phyloP scores from a whole-genome alignment of 129 eudicot species.

The Artemisia tridentata region DNA sequence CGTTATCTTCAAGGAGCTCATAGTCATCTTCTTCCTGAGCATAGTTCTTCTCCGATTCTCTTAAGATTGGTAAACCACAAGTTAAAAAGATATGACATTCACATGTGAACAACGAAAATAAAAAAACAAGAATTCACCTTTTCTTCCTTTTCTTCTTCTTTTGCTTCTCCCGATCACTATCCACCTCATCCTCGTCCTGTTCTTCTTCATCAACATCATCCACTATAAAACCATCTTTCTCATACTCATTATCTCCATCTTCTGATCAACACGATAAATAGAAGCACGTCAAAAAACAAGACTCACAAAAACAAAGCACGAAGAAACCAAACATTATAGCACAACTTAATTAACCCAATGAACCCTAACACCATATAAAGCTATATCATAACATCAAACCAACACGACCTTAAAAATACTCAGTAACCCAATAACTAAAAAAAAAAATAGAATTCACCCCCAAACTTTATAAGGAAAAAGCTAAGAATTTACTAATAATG shows the following conservation, averaged over 20 bases:
- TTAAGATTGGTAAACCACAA: conserved; percentile 13
- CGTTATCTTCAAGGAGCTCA: conserved; percentile 83
- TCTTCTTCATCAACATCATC: conserved; percentile 84
- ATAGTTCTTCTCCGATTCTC: conserved; percentile 74
- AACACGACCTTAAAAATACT: too few species aligned
- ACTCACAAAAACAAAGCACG: not conserved
- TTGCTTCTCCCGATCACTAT: conserved; percentile 64
- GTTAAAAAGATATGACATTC: not conserved
- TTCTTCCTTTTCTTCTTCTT: conserved; percentile 80
- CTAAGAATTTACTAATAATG: too few species aligned
- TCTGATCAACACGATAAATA: conserved; percentile 41
- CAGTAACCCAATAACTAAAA: too few species aligned
- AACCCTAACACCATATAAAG: too few species aligned
- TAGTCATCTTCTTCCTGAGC: conserved; percentile 95
- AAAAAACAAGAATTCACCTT: conserved; percentile 36
- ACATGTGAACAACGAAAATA: not conserved
- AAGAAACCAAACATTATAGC: too few species aligned
- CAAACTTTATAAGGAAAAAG: too few species aligned
- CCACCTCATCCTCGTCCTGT: conserved; percentile 45
- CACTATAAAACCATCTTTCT: conserved; percentile 88
- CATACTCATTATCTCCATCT: conserved; percentile 86
- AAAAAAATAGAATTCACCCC: too few species aligned
- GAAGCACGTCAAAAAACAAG: not conserved
- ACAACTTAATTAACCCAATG: too few species aligned
- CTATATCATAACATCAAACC: too few species aligned